Base-by-base conservation (phyloP, 176 grass and related monocot species). In the Lolium multiflorum region DNA sequence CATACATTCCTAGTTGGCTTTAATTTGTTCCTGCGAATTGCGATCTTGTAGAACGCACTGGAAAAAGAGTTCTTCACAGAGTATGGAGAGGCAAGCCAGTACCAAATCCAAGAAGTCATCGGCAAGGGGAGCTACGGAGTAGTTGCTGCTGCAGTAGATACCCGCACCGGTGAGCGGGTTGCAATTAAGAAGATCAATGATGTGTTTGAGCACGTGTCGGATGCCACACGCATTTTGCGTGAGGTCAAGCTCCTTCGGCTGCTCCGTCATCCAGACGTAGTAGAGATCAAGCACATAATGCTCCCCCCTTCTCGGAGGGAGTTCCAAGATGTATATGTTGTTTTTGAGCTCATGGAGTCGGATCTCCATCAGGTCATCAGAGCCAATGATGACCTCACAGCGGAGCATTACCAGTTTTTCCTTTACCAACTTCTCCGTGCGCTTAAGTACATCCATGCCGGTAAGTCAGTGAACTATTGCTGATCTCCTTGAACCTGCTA, bases 151-250 rank as follows among this genome's bases (percentile, higher is more conserved):
- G 95, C 93, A 44, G 80, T 93, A 20, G 95, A 98, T 83, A 93
- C 91, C 71, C 93, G 71, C 77, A 95, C 91, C 1, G 91, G 95
- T 31, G 91, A 98, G 83, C 87, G 77, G 58, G 95, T 95, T 67
- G 95, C 95, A 7, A 98, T 98, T 63, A 98, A 98, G 91, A 98
- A 98, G 85, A 98, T 98, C 41, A 98, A 98, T n/a, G 91, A 98
- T 25, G 95, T 98, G 47, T 98, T 98, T 74, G 95, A 98, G 76
- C 95, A 98, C 73, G 91, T 98, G 60, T 98, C 95, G 54, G 95
- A 98, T 63, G 93, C 95, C 56, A 98, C 89, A 0, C 91, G 95
- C 77, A 98, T 98, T 6, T 74, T 98, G 20, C 87, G 95, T 11
- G 95, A 98, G 88, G 91, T 98, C 89, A 98, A 98, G 77, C 89